Evolutionary conservation across 2,329 filamentous ascomycete species (phyloP).

Genomic region (Sporothrix euskadiensis): DNA sequence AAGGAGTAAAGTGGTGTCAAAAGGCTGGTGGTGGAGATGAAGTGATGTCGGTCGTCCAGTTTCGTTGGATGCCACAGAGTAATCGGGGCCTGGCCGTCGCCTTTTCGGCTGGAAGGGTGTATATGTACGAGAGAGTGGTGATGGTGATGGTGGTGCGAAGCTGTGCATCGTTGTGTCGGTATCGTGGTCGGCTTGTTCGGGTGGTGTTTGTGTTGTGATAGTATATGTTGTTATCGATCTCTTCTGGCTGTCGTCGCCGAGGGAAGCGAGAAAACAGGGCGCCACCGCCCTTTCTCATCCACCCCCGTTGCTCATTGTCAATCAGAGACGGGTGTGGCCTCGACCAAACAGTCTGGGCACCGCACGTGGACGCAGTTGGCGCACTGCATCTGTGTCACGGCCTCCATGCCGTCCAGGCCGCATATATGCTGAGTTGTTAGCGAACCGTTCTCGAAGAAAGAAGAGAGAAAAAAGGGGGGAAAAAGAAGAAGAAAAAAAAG

Average conservation of each 20-base stretch:
- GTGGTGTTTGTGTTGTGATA: not conserved
- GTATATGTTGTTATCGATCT: not conserved
- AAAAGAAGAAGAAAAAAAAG: too few species aligned
- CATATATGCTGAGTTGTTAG: constrained; percentile 29
- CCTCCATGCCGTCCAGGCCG: constrained; percentile 29
- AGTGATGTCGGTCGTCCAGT: not conserved
- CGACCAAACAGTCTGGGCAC: constrained; percentile 30
- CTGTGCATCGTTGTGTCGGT: not conserved
- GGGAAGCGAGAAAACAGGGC: not conserved
- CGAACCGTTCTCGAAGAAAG: too few species aligned
- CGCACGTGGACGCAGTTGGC: constrained; percentile 32
- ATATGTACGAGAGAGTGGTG: not conserved
- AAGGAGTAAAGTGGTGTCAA: not conserved
- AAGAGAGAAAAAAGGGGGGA: not conserved
- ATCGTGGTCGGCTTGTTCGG: not conserved
- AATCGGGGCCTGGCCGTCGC: not conserved
- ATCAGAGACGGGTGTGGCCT: constrained; percentile 14
- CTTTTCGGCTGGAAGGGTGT: not conserved
- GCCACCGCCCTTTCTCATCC: not conserved
- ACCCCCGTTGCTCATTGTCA: constrained; percentile 3
- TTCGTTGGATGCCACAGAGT: not conserved
- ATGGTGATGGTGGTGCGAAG: not conserved
- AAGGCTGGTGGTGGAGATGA: not conserved
- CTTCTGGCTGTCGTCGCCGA: constrained; percentile 18
- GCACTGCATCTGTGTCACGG: constrained; percentile 29